Evolutionary conservation across 2,329 filamentous ascomycete genomes (phyloP).

Genomic region (Botrytis aclada): DNA sequence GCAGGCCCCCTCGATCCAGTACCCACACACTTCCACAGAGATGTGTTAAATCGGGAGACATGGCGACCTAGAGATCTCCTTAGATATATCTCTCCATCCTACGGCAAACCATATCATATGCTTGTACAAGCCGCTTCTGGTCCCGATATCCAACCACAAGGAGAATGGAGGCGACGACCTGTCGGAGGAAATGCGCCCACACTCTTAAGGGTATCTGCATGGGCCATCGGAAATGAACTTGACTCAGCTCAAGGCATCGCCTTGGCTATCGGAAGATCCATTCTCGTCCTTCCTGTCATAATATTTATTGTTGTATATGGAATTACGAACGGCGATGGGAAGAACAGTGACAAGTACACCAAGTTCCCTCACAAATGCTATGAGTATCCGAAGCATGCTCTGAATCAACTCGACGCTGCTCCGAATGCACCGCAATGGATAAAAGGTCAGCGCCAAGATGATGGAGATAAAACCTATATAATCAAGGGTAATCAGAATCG

Average conservation of each 20-base stretch:
- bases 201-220: constrained; percentile 17
- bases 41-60: constrained; percentile 18
- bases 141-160: constrained; percentile 8
- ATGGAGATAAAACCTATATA: constrained; percentile 12
- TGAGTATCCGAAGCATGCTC: constrained; percentile 21
- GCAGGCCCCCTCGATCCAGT: constrained; percentile 5
- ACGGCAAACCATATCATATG: constrained; percentile 20
- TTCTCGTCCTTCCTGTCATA: constrained; percentile 17
- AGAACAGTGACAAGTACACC: not conserved
- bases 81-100: constrained; percentile 20
- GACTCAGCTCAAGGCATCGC: not conserved
- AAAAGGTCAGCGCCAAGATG: constrained; percentile 3
- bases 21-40: constrained; percentile 14
- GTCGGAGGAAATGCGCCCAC: constrained; percentile 18
- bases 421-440: constrained; percentile 5
- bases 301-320: constrained; percentile 11
- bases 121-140: constrained; percentile 18
- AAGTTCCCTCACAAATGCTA: constrained; percentile 17
- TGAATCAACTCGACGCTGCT: constrained; percentile 18
- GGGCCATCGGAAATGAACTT: constrained; percentile 16
- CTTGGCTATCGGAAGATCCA: constrained; percentile 15
- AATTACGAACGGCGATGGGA: constrained; percentile 1
- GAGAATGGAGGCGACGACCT: constrained; percentile 16
- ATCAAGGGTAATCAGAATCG: constrained; percentile 14
- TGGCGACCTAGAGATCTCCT: constrained; percentile 19